Evolutionary conservation across 352 stramenopile species (phyloP), one percentile per base, ranked within the genome.

Genomic region (Thalassiosira livingstoniorum): DNA sequence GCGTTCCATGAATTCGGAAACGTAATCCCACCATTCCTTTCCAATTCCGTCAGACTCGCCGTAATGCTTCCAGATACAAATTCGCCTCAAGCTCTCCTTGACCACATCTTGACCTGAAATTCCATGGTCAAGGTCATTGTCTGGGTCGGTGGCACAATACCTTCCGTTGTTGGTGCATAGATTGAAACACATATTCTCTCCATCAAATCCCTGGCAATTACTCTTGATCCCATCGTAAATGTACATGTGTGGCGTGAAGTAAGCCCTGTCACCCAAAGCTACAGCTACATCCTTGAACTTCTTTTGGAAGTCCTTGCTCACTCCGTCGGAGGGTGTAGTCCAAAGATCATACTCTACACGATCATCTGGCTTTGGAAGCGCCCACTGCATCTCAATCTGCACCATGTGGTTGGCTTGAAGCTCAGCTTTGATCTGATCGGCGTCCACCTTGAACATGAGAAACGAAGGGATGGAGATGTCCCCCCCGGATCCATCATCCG

Each of bases 291-390:
- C 89, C 75, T 94, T 93, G 68, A 99, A 97, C 25, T 90, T 80
- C 25, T 75, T 85, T 62, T 92, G 79, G 80, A 96, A 94, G 13
- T 89, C 67, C 37, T 64, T 43, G 35, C 66, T 85, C 21, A 91
- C 73, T 0, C 53, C 31, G 75, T 99, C 97, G 82, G 95, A 97
- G 15, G 97, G 96, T 58, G 92, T 98, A 27, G 98, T 97, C 97
- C 97, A 99, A 70, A 99, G 86, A 62, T 97, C 97, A 94, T 97
- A 99, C 90, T 99, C 97, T 29, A 99, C 97, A n/a, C 96, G 94
- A 47, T 97, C 96, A 87, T 99, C 97, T 0, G 97, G 96, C 27
- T 92, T 95, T 2, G 97, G 97, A 42, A 99, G 94, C 10, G 91
- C 91, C 96, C 96, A 99, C 5, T 82, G 82, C 91, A 97, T 95